Conservation (phyloP, 805 yeast genomes). For the Suhomyces sp. region DNA sequence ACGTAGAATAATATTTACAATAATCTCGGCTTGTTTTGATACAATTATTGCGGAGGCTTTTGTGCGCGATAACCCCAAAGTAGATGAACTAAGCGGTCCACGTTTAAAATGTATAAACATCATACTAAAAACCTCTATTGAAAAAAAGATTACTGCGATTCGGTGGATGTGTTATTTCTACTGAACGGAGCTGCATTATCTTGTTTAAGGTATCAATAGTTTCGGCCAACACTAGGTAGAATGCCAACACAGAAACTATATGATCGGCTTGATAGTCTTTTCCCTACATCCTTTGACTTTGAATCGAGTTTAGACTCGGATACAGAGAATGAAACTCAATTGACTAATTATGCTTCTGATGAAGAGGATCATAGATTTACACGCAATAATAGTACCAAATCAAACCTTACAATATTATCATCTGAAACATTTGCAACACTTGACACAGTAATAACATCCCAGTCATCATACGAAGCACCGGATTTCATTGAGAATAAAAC, state of each 20-base stretch:
- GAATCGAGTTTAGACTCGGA: conserved; percentile 3
- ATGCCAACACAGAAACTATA: conserved; percentile 5
- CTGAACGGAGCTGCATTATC: neutral
- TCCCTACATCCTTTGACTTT: neutral
- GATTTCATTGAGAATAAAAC: neutral
- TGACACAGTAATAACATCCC: conserved; percentile 8
- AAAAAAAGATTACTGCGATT: neutral
- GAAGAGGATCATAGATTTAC: conserved; percentile 3
- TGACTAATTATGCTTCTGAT: neutral
- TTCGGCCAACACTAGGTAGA: neutral
- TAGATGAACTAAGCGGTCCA: neutral
- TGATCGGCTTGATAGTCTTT: conserved; percentile 2
- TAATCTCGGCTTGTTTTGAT: neutral
- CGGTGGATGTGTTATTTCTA: neutral
- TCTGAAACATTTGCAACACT: conserved; percentile 4
- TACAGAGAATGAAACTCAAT: neutral
- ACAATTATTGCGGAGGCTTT: neutral
- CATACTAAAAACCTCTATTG: neutral
- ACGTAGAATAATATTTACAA: neutral
- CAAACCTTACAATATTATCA: conserved; percentile 7
- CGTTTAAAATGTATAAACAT: neutral
- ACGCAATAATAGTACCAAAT: conserved; percentile 12
- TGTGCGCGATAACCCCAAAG: neutral
- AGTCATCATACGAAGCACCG: conserved; percentile 1
- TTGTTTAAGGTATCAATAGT: neutral